phyloP scores from a whole-genome alignment of 2,329 filamentous ascomycete genomes.

The Sclerotinia trifoliorum region DNA sequence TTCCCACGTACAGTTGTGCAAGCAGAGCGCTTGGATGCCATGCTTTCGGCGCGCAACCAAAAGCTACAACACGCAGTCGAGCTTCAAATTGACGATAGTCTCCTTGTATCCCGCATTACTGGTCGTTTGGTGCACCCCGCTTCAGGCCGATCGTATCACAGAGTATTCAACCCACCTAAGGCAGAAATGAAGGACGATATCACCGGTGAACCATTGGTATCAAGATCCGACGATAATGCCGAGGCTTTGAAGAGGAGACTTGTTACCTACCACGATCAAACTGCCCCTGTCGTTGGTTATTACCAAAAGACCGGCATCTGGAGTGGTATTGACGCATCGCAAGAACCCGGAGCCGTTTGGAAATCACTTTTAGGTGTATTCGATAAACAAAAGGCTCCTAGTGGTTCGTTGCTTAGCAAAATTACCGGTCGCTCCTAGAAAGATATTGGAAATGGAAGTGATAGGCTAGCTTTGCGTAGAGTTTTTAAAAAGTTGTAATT shows the following conservation, averaged over 20 bases:
- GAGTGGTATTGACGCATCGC: slow-evolving; percentile 91
- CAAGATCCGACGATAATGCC: slow-evolving; percentile 95
- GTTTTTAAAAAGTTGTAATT: slow-evolving; percentile 33
- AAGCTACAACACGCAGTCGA: slow-evolving; percentile 93
- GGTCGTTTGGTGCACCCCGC: slow-evolving; percentile 94
- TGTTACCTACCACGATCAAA: slow-evolving; percentile 91
- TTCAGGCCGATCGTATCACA: slow-evolving; percentile 96
- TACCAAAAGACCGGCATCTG: slow-evolving; percentile 98
- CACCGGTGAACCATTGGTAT: slow-evolving; percentile 93
- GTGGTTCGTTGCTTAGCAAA: slow-evolving; percentile 39
- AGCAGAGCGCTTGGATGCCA: slow-evolving; percentile 89
- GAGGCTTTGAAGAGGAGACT: slow-evolving; percentile 95
- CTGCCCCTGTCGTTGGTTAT: slow-evolving; percentile 86
- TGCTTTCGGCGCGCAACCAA: slow-evolving; percentile 77
- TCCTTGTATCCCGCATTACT: slow-evolving; percentile 94
- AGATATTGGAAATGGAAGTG: slow-evolving; percentile 3
- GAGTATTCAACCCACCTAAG: slow-evolving; percentile 98
- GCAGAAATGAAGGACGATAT: slow-evolving; percentile 90
- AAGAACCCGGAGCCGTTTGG: slow-evolving; percentile 95
- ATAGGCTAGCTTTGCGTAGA: slow-evolving; percentile 36
- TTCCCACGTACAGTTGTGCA: slow-evolving; percentile 97
- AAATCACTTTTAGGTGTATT: slow-evolving; percentile 86
- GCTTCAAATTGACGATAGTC: slow-evolving; percentile 91
- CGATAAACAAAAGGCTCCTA: slow-evolving; percentile 52
- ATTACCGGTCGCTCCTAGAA: slow-evolving; percentile 37